Base-by-base conservation (phyloP, 192 early-diverging fungal species). In the Entomortierella parvispora region DNA sequence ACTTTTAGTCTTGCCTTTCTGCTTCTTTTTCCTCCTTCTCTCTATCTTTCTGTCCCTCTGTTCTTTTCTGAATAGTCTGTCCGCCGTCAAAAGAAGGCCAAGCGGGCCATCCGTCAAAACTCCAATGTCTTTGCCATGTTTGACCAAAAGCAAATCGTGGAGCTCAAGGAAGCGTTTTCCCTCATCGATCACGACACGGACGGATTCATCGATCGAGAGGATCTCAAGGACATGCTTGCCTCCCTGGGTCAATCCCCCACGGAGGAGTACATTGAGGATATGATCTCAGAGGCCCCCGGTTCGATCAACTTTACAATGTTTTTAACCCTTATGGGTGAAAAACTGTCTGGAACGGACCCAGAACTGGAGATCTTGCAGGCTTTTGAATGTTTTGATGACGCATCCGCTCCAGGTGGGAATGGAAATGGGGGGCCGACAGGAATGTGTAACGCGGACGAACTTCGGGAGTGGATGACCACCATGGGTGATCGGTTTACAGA, bases 51-150 rank as follows among this genome's bases (percentile, higher is more conserved):
- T 56, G 15, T 33, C 26, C 40, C 23, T 20, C 40, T 15, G 10
- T 42, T 28, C 42, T 40, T 40, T 5, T 40, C 37, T 40, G n/a
- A 5, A 45, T 68, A 77, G 74, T 77, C 74, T n/a, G 74, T 77
- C 65, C 74, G 74, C 28, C 53, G 74, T 45, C 77, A 70, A 68
- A 88, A 87, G 64, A 93, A 92, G 75, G 96, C 94, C 86, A 95
- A 95, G 86, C 91, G 95, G 40, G 90, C 93, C 50, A 92, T 88
- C 44, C 90, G 97, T 54, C 95, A 97, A 65, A 97, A 96, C 87
- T 96, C 95, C 32, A 99, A 97, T 66, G 95, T 97, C 20, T 99
- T 99, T 85, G 95, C 94, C 45, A 96, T 98, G 86, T 99, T 99
- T 85, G 94, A 96, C 80, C 93, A 94, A 60, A 86, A 93, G 61